Base-by-base conservation (phyloP, 108 stramenopile species). In the Nitzschia palea region DNA sequence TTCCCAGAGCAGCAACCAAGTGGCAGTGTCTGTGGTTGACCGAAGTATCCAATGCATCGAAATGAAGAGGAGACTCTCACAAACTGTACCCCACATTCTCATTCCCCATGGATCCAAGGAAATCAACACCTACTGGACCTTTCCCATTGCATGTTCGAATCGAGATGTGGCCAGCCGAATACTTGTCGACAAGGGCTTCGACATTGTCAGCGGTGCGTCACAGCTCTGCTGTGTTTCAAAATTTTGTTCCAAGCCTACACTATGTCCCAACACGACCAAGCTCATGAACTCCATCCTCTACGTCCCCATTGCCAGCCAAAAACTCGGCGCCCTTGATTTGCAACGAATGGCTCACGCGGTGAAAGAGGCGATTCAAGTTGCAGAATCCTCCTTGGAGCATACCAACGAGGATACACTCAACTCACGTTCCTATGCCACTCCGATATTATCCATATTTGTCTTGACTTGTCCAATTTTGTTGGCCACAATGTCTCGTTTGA, bases 231-330 rank as follows among this genome's bases (percentile, higher is more conserved):
- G 81, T 55, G 57, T 84, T 25, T 29, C 47, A 1, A 18, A n/a
- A 44, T 59, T 45, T 32, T 27, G 26, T 12, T 40, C 64, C 28
- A 48, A 55, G 25, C 27, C 25, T 45, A 32, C 48, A 55, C 4
- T 20, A 2, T 80, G 81, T 61, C 72, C 80, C 34, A 52, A 62
- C 17, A 53, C 78, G 9, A 43, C 70, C 23, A 40, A 62, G 10
- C 65, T 85, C 18, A 88, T 93, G 77, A 45, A 77, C 26, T 60
- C 58, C 1, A 67, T 90, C 29, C 43, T 93, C 35, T 93, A 93
- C 70, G 71, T 93, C 8, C 91, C 91, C n/a, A 77, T 87, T 52
- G 55, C 84, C 17, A 74, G 73, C 43, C 56, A 55, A 33, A 29
- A 45, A 14, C 67, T 89, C 34, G 57, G 75, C 15, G 17, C 36